A percentile compares a stretch with the other conserved stretches of the same genome.
phyloP scores from a whole-genome alignment of 371 early-diverging fungal species.

The Mucor plumbeus region DNA sequence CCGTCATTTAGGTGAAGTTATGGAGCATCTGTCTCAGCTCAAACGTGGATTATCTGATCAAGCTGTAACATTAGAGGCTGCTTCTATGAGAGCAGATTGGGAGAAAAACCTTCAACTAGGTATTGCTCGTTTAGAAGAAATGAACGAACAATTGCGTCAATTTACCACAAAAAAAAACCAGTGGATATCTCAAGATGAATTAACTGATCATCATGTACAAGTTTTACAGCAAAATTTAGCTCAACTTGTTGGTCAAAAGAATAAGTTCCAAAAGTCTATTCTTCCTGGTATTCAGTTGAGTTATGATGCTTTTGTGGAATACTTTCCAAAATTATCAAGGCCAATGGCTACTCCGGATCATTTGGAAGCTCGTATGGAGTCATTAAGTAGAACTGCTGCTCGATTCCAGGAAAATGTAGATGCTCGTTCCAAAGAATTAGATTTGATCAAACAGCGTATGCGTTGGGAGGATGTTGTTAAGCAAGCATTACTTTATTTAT shows the following conservation, averaged over 20 bases:
- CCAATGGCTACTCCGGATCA: constrained; percentile 52
- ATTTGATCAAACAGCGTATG: constrained; percentile 32
- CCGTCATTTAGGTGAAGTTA: constrained; percentile 38
- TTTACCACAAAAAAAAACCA: constrained; percentile 37
- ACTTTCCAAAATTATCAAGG: constrained; percentile 40
- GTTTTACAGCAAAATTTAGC: constrained; percentile 31
- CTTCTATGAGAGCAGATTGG: constrained; percentile 35
- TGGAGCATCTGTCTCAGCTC: constrained; percentile 36
- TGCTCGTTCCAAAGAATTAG: constrained; percentile 35
- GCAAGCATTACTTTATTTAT: constrained; percentile 24
- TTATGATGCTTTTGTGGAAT: constrained; percentile 43
- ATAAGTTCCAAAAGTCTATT: constrained; percentile 27
- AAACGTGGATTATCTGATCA: constrained; percentile 42
- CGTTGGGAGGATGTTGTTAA: constrained; percentile 34
- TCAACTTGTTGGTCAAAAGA: constrained; percentile 28
- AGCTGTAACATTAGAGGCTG: constrained; percentile 43
- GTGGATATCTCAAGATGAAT: constrained; percentile 34
- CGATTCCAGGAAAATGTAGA: constrained; percentile 41
- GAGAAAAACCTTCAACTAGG: constrained; percentile 36
- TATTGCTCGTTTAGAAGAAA: constrained; percentile 33
- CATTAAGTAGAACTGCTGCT: constrained; percentile 22
- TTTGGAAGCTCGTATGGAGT: constrained; percentile 49
- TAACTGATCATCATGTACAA: constrained; percentile 28
- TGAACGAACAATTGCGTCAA: constrained; percentile 42
- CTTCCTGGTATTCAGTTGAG: constrained; percentile 37